Percentiles rank a stretch among this genome's conserved stretches.
phyloP scores from a whole-genome alignment of 805 yeast genomes.

The Monosporozyma unispora region DNA sequence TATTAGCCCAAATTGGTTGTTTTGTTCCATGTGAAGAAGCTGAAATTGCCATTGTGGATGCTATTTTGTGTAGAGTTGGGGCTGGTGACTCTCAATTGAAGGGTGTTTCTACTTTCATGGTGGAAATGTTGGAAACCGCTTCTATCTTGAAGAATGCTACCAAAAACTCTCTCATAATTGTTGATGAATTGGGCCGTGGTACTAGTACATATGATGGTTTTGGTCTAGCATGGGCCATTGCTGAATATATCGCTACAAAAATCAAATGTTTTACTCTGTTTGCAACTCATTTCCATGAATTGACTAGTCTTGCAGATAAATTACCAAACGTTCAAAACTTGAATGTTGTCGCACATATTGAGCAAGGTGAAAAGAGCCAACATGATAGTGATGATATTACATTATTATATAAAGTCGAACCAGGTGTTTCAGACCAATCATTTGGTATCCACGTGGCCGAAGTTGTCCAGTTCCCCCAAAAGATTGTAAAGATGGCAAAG shows the following conservation, averaged over 20 bases:
- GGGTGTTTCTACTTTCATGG: slow-evolving; percentile 96
- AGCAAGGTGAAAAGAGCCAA: slow-evolving; percentile 31
- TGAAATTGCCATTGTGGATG: slow-evolving; percentile 77
- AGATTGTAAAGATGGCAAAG: slow-evolving; percentile 90
- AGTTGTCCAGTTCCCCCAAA: slow-evolving; percentile 83
- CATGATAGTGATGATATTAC: slow-evolving; percentile 59
- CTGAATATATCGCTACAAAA: slow-evolving; percentile 68
- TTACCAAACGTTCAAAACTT: slow-evolving; percentile 62
- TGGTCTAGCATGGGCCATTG: slow-evolving; percentile 95
- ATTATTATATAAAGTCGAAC: slow-evolving; percentile 84
- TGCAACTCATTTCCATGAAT: slow-evolving; percentile 97
- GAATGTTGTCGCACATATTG: slow-evolving; percentile 90
- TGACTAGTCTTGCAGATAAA: slow-evolving; percentile 67
- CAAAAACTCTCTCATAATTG: slow-evolving; percentile 73
- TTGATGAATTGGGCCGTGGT: slow-evolving; percentile 88
- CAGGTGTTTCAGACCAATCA: slow-evolving; percentile 91
- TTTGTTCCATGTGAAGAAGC: slow-evolving; percentile 77
- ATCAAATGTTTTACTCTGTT: slow-evolving; percentile 75
- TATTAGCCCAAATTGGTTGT: slow-evolving; percentile 85
- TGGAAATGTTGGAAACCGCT: slow-evolving; percentile 95
- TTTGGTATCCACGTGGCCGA: slow-evolving; percentile 98
- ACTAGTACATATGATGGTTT: slow-evolving; percentile 88
- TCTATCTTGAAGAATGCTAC: slow-evolving; percentile 84
- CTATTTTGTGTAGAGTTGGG: slow-evolving; percentile 93
- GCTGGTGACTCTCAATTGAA: slow-evolving; percentile 97